These are phyloP conservation scores for Arthrobotrys pseudoclavata DNA, from an alignment of 2,329 filamentous ascomycete species.

Conservation along the genomic window DNA sequence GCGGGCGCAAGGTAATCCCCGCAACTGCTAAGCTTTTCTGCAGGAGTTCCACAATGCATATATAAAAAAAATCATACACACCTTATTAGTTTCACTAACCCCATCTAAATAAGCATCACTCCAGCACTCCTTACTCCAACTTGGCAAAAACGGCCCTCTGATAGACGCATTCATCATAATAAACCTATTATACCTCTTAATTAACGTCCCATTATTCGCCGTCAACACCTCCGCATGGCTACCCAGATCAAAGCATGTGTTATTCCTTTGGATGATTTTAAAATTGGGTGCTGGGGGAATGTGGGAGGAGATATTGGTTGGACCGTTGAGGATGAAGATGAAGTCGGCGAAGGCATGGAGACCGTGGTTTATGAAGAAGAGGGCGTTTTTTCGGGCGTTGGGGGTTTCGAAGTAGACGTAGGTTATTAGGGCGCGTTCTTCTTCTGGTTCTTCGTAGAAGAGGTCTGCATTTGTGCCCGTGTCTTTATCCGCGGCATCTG, in stretches of 20 bases:
- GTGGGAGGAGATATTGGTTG: constrained; percentile 62
- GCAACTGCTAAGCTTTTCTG: constrained; percentile 1
- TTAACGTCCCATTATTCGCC: constrained; percentile 62
- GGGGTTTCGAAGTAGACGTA: constrained; percentile 66
- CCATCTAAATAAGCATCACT: constrained; percentile 65
- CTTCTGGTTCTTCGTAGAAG: not conserved
- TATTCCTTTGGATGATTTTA: constrained; percentile 63
- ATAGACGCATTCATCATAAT: constrained; percentile 66
- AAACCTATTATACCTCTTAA: constrained; percentile 66
- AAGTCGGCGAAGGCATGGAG: constrained; percentile 66
- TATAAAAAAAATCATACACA: not conserved
- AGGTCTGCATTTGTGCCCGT: not conserved
- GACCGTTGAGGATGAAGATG: constrained; percentile 66
- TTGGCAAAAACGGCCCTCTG: constrained; percentile 66
- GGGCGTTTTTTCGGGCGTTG: constrained; percentile 64
- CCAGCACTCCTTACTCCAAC: constrained; percentile 66
- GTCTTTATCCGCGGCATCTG: not conserved
- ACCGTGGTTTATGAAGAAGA: constrained; percentile 66
- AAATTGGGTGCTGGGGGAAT: constrained; percentile 64
- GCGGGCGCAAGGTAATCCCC: not conserved
- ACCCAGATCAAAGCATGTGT: constrained; percentile 66
- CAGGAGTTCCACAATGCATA: not conserved
- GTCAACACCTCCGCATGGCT: constrained; percentile 65
- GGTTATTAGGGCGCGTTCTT: constrained; percentile 62
- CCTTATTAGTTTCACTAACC: constrained; percentile 64